A percentile compares a stretch with the other conserved stretches of the same genome.
Evolutionary conservation across 805 yeast species (phyloP).

Genomic region (Tetrapisispora fleetii): DNA sequence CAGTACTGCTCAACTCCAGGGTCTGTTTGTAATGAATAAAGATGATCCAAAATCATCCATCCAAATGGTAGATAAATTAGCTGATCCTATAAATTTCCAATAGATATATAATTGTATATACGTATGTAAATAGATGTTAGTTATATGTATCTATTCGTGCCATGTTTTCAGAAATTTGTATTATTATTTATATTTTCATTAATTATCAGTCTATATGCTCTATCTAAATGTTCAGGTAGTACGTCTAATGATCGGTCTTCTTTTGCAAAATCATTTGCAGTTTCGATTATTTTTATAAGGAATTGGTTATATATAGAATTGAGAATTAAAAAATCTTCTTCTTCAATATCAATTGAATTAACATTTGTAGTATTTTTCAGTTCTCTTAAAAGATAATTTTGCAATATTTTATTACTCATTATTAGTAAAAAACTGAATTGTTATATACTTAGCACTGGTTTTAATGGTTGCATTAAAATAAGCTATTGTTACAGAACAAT

Average conservation of each 20-base stretch:
- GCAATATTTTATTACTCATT: not conserved
- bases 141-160: not conserved
- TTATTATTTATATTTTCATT: not conserved
- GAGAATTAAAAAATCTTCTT: not conserved
- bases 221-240: not conserved
- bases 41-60: slow-evolving; percentile 71
- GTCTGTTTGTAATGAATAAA: slow-evolving; percentile 87
- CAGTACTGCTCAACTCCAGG: slow-evolving; percentile 92
- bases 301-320: slow-evolving; percentile 1
- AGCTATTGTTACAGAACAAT: too few species aligned
- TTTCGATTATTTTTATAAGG: not conserved
- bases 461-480: too few species aligned
- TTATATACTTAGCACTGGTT: too few species aligned
- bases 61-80: slow-evolving; percentile 40
- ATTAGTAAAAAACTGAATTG: not conserved
- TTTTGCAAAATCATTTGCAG: slow-evolving; percentile 1
- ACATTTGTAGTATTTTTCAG: not conserved
- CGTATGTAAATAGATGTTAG: not conserved
- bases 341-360: not conserved
- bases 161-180: too few species aligned
- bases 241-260: slow-evolving; percentile 3
- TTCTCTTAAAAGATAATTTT: not conserved
- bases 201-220: not conserved
- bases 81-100: slow-evolving; percentile 16
- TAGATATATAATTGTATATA: slow-evolving; percentile 2